phyloP scores from a whole-genome alignment of 345 rosid genomes.

The Xanthoceras sorbifolium region DNA sequence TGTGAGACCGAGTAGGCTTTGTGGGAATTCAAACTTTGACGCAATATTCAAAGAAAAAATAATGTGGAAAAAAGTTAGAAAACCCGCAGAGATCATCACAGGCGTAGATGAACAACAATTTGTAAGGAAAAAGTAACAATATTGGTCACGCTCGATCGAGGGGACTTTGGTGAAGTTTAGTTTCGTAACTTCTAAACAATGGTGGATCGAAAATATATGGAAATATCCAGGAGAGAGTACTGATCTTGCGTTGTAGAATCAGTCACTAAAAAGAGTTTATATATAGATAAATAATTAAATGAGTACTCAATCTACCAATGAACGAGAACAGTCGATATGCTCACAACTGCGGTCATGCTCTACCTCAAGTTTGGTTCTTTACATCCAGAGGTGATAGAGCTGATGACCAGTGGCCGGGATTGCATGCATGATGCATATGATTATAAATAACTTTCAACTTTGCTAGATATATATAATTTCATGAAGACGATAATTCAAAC shows the following conservation, averaged over 20 bases:
- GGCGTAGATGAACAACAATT: no score
- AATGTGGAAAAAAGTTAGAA: constrained; percentile 3
- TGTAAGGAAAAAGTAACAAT: no score
- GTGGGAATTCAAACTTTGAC: constrained; percentile 21
- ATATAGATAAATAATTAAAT: no score
- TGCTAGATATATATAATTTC: neutral
- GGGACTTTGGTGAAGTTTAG: neutral
- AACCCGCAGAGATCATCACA: neutral
- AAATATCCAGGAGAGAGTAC: neutral
- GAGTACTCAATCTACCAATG: neutral
- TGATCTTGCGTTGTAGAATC: neutral
- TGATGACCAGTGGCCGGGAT: neutral
- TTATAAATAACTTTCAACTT: neutral
- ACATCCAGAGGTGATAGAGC: neutral
- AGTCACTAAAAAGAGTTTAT: neutral
- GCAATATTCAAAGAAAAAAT: neutral
- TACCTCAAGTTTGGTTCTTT: neutral
- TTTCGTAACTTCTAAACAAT: neutral
- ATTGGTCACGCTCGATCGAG: no score
- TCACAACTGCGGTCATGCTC: neutral
- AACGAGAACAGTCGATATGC: neutral
- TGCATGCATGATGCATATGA: neutral
- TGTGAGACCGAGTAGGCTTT: constrained; percentile 33
- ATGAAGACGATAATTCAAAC: neutral
- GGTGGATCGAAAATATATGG: no score